Evolutionary conservation across 495 filamentous ascomycete species (phyloP).

Genomic region (Tuber borchii): DNA sequence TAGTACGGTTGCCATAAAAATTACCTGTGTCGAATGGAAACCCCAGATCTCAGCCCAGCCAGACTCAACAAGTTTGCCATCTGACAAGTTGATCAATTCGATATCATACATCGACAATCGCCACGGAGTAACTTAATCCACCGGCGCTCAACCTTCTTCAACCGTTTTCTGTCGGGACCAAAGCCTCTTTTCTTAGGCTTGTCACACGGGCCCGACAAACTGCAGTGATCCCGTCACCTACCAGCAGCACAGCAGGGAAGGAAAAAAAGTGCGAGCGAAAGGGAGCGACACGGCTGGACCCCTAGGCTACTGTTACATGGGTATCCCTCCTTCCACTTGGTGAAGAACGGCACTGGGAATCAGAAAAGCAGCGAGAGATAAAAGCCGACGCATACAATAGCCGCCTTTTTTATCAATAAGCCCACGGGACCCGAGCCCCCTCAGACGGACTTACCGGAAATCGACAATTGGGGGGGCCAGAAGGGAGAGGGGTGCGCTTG

Average conservation of each 20-base stretch:
- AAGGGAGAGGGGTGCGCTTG: neutral
- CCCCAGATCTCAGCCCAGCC: neutral
- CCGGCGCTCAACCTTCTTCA: neutral
- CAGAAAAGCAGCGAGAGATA: neutral
- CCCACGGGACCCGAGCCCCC: neutral
- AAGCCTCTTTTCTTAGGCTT: neutral
- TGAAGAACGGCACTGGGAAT: neutral
- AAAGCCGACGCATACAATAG: neutral
- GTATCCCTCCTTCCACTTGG: neutral
- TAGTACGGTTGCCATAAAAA: neutral
- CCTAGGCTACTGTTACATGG: neutral
- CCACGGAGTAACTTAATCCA: neutral
- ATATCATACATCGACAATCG: neutral
- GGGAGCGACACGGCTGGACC: neutral
- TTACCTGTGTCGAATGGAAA: neutral
- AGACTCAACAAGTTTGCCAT: neutral
- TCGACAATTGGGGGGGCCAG: neutral
- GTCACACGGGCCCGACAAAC: neutral
- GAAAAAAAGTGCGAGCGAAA: neutral
- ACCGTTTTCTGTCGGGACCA: slow-evolving; percentile 3
- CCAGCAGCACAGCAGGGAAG: neutral
- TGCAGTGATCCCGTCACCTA: neutral
- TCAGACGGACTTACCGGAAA: neutral
- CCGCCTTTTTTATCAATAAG: neutral
- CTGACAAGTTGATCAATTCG: neutral